Evolutionary conservation across 2,329 filamentous ascomycete species (phyloP).

Genomic region (Pseudogymnoascus sp.): DNA sequence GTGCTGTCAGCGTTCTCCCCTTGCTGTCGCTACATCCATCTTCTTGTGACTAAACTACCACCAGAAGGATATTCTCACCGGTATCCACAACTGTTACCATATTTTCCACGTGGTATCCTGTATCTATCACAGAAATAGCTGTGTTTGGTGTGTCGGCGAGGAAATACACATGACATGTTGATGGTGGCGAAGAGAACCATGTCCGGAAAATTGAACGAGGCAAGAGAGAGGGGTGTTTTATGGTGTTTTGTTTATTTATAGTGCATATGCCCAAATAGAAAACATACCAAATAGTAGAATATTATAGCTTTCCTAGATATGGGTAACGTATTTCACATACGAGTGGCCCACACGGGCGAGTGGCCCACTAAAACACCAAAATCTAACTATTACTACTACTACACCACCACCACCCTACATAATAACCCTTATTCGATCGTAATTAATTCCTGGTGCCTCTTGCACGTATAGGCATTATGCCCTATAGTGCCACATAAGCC

Average conservation of each 20-base stretch:
- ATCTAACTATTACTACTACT: too few species aligned
- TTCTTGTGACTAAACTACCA: not conserved
- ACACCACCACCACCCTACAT: too few species aligned
- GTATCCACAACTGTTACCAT: not conserved
- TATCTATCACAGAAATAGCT: not conserved
- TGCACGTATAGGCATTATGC: too few species aligned
- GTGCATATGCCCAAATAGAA: not conserved
- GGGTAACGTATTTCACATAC: too few species aligned
- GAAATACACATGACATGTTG: not conserved
- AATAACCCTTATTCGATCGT: too few species aligned
- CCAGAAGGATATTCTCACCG: not conserved
- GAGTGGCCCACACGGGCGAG: too few species aligned
- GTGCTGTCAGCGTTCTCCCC: not conserved
- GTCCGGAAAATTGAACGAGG: not conserved
- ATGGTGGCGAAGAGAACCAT: not conserved
- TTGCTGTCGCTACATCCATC: not conserved
- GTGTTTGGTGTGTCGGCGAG: not conserved
- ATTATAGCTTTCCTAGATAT: not conserved
- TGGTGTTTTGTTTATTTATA: not conserved
- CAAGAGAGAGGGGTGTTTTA: not conserved
- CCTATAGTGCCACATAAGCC: too few species aligned
- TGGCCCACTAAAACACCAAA: too few species aligned
- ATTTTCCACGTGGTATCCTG: too few species aligned
- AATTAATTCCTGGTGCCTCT: too few species aligned
- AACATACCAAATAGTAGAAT: not conserved